Percentiles rank a stretch among this genome's conserved stretches.
Conservation (phyloP, 257 asterid genomes). For the Avicennia marina region DNA sequence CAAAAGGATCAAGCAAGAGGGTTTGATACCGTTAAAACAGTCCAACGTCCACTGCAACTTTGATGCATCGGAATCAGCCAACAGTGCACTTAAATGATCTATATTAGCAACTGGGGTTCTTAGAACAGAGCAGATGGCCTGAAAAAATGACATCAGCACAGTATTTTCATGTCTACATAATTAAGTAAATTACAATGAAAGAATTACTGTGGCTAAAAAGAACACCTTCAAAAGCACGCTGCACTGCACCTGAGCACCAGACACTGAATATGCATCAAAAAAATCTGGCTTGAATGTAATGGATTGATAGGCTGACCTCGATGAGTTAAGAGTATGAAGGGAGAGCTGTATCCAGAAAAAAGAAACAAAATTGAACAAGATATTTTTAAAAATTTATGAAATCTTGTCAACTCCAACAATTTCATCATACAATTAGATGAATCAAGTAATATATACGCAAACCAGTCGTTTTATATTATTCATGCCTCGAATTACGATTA, state of each 20-base stretch:
- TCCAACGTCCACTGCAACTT: slow-evolving; percentile 89
- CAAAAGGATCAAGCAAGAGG: neutral
- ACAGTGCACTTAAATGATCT: slow-evolving; percentile 50
- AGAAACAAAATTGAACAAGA: neutral
- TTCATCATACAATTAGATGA: neutral
- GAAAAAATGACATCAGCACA: slow-evolving; percentile 15
- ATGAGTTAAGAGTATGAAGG: slow-evolving; percentile 72
- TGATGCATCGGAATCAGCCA: slow-evolving; percentile 75
- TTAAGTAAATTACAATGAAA: neutral
- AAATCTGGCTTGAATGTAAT: slow-evolving; percentile 72
- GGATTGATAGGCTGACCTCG: slow-evolving; percentile 87
- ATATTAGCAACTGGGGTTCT: slow-evolving; percentile 81
- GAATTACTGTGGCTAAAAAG: neutral
- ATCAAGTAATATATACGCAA: neutral
- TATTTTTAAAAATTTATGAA: neutral
- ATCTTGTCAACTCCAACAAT: neutral
- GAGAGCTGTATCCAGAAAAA: slow-evolving; percentile 51
- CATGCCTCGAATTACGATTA: too few relatives aligned
- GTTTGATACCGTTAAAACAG: slow-evolving; percentile 61
- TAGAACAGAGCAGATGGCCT: slow-evolving; percentile 87
- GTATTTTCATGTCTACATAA: neutral
- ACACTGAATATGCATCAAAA: slow-evolving; percentile 61
- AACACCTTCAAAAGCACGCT: slow-evolving; percentile 84
- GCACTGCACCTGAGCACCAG: slow-evolving; percentile 57
- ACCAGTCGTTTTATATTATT: too few relatives aligned